A percentile compares a stretch with the other conserved stretches of the same genome.
Evolutionary conservation across 345 rosid species (phyloP).

Genomic region (Diplotaxis tenuifolia): DNA sequence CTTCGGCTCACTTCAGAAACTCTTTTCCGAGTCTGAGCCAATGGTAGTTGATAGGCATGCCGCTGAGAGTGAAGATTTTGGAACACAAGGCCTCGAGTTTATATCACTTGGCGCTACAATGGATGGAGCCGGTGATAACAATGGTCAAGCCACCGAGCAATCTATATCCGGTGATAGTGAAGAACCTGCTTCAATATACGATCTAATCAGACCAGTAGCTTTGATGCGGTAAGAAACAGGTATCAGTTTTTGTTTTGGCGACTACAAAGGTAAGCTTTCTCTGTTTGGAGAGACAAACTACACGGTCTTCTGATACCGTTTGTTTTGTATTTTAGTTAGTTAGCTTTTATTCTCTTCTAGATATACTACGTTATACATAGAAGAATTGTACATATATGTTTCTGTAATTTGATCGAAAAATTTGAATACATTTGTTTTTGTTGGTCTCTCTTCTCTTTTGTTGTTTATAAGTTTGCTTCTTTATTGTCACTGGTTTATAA

Average conservation of each 20-base stretch:
- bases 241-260: constrained; percentile 14
- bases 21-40: constrained; percentile 37
- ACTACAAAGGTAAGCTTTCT: constrained; percentile 32
- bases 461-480: neutral
- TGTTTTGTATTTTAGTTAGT: neutral
- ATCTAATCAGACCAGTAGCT: constrained; percentile 59
- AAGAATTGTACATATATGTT: constrained; percentile 18
- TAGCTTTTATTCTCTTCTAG: constrained; percentile 1
- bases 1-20: constrained; percentile 46
- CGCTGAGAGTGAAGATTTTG: constrained; percentile 26
- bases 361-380: neutral
- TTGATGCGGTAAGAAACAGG: constrained; percentile 33
- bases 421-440: constrained; percentile 17
- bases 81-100: constrained; percentile 48
- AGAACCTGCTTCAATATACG: constrained; percentile 36
- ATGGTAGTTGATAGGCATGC: constrained; percentile 32
- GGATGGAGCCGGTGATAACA: constrained; percentile 46
- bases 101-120: constrained; percentile 51
- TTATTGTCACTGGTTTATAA: no score
- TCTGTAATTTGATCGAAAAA: constrained; percentile 4
- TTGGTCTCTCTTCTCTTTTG: neutral
- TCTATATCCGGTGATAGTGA: constrained; percentile 35
- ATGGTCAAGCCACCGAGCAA: constrained; percentile 27
- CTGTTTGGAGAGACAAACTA: neutral
- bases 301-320: neutral